Evolutionary conservation across 768 basidiomycete genomes (phyloP), one percentile per base, ranked within the genome.

Genomic region (Boletus rubescentipes): DNA sequence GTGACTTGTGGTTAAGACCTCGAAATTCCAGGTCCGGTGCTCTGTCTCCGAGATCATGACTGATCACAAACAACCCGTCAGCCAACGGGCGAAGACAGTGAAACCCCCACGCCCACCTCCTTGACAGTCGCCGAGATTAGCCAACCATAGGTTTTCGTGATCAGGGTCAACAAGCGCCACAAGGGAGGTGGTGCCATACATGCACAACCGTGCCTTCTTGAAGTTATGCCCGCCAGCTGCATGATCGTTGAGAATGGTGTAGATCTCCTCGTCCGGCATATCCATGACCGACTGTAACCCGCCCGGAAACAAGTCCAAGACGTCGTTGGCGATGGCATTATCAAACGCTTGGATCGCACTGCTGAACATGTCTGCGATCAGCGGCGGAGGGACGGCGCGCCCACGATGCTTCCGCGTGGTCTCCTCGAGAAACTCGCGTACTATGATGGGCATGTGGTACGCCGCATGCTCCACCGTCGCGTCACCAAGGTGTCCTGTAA

Each of bases 81-180:
- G 54, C 48, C 39, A 54, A 41, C 34, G 3, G 45, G 14, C 18
- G 20, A 43, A 32, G 14, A 15, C 46, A 59, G 49, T 34, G 34
- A 45, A 50, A 7, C 2, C 2, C 15, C 21, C 15, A 40, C 23
- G 73, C 85, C 58, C 58, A 88, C 88, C 76, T 55, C 87, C 87
- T 76, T 87, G 85, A 67, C 87, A 90, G 64, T 91, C 89, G 14
- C 89, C 89, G 26, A 91, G 75, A 63, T 90, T 90, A 7, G 88
- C 89, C 43, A 91, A 72, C 89, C 89, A 91, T 20, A 91, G 72
- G 57, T 89, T 81, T 62, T 79, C 75, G 57, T 81, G 79, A 18
- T 81, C 75, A 34, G 88, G 86, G 71, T 90, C 87, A 38, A 86
- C 78, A 35, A 91, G 76, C 9, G 89, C 80, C 38, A 91, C 79